Conservation (phyloP, 2,329 filamentous ascomycete genomes). For the Catunica adiposa region DNA sequence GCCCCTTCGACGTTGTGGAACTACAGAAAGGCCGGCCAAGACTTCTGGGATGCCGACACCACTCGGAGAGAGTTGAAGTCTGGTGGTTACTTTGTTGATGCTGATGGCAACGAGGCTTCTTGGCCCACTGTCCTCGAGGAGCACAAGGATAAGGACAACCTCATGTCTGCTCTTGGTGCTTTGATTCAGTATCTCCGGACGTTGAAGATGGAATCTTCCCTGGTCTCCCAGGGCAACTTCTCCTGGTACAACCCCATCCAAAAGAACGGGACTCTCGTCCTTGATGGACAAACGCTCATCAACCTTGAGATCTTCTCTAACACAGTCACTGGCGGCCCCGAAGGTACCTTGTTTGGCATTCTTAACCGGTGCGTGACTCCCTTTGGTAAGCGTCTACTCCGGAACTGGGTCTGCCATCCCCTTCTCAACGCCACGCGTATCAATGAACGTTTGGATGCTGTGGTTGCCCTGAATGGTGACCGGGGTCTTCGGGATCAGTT, state of each 20-base stretch:
- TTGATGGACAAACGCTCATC: conserved; percentile 91
- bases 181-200: conserved; percentile 72
- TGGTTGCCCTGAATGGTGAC: conserved; percentile 82
- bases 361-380: conserved; percentile 91
- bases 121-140: conserved; percentile 67
- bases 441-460: conserved; percentile 84
- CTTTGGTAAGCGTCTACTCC: conserved; percentile 89
- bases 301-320: conserved; percentile 97
- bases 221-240: conserved; percentile 84
- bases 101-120: conserved; percentile 36
- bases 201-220: conserved; percentile 73
- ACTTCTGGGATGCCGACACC: conserved; percentile 81
- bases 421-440: conserved; percentile 74
- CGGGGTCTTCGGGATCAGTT: conserved; percentile 69
- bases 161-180: conserved; percentile 84
- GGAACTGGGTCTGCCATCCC: conserved; percentile 94
- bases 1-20: conserved; percentile 91
- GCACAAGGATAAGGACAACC: conserved; percentile 57
- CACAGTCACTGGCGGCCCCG: conserved; percentile 65
- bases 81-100: conserved; percentile 58
- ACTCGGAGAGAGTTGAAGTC: conserved; percentile 67
- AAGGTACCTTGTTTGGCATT: conserved; percentile 79
- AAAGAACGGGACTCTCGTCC: conserved; percentile 74
- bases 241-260: conserved; percentile 80
- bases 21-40: conserved; percentile 64